Evolutionary conservation across 2,329 filamentous ascomycete species (phyloP), one percentile per base, ranked within the genome.

Genomic region (Capronia coronata): DNA sequence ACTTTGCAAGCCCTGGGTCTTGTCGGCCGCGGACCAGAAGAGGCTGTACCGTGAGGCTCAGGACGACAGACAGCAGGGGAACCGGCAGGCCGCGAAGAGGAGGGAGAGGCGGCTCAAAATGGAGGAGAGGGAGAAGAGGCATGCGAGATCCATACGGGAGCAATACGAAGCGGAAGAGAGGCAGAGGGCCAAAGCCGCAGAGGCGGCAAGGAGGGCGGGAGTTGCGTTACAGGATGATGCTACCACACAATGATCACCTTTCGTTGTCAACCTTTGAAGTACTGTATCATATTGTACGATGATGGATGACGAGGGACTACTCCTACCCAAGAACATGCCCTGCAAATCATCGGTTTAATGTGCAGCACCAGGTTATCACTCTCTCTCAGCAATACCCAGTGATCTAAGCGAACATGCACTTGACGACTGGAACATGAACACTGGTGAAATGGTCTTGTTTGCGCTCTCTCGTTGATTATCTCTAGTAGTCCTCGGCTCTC

Each of bases 1-100:
- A 1, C 67, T 83, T 18, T 67, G 66, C 2, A 65, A 64, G 45
- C 77, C 78, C 1, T 83, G 80, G 80, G 59, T 67, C 2, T 54
- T 84, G 38, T 66, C 62, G 0, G 60, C 65, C 0, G 62, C 65
- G 22, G 69, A 79, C 53, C 63, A 73, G 38, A 67, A 65, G 47
- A 61, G 58, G 41, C 65, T 80, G 23, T 63, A 65, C 6, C 56
- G 59, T n/a, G 70, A 71, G 49, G 63, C 64, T 3, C 67, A 71
- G 35, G 64, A 62, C 22, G 69, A 69, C 41, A 69, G 65, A 48
- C 65, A 64, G 46, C 64, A 62, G 22, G 64, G 65, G 43, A 60
- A 64, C 22, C 67, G 68, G 49, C 65, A 55, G 67, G 63, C 49
- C 57, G 59, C 48, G 60, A 60, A 59, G 50, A 60, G 58, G 49